These are phyloP conservation scores for Nevesoporus exiguus DNA, from an alignment of 768 basidiomycete species.

Conservation along the genomic window DNA sequence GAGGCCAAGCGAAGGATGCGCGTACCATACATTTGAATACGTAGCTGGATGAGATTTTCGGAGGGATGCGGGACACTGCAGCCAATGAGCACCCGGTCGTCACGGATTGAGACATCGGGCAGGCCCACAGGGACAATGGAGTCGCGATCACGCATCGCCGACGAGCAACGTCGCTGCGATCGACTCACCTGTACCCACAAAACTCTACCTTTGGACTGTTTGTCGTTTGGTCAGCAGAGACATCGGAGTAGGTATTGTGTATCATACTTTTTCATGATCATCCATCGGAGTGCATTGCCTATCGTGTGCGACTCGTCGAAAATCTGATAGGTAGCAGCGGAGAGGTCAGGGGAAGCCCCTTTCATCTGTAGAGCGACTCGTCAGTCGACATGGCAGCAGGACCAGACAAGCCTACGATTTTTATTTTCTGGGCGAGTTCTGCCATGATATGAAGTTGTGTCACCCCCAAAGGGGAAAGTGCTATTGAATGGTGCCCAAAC, in stretches of 20 bases:
- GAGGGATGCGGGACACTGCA: constrained; percentile 79
- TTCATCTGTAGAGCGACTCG: constrained; percentile 62
- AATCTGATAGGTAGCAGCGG: constrained; percentile 88
- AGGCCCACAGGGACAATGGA: constrained; percentile 15
- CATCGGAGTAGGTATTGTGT: not conserved
- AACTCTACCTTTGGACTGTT: constrained; percentile 96
- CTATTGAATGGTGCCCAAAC: constrained; percentile 1
- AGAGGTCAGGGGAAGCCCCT: constrained; percentile 76
- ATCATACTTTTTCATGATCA: constrained; percentile 97
- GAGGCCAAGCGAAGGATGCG: constrained; percentile 8
- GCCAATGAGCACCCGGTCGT: not conserved
- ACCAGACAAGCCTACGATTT: constrained; percentile 25
- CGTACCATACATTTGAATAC: constrained; percentile 99
- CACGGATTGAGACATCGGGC: not conserved
- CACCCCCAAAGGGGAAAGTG: constrained; percentile 5
- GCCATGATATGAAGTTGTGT: constrained; percentile 19
- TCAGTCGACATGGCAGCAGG: not conserved
- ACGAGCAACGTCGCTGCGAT: not conserved
- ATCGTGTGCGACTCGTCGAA: constrained; percentile 94
- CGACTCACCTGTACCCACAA: constrained; percentile 87
- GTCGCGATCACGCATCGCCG: not conserved
- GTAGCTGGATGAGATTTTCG: constrained; percentile 91
- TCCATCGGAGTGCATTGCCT: constrained; percentile 94
- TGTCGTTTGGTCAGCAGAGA: constrained; percentile 7
- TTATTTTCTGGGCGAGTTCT: constrained; percentile 30